Base-by-base conservation (phyloP, 768 basidiomycete genomes). In the Rhizopogon sp. region DNA sequence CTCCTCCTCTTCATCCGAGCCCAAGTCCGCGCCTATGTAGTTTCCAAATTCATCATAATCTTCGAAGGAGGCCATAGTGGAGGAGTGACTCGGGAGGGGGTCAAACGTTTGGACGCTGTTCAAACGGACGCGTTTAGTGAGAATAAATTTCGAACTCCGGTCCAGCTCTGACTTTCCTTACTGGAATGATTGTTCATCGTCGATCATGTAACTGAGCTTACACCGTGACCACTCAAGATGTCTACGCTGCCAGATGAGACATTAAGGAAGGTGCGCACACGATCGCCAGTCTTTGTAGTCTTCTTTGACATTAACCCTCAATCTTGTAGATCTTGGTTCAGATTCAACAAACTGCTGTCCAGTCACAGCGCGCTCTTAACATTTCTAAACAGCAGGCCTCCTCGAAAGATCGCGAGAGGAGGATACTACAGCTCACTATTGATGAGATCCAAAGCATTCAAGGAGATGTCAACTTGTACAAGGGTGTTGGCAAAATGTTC, bases 31-130 rank as follows among this genome's bases (percentile, higher is more conserved):
- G 57, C 94, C 95, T 68, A 98, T 95, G 73, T 98, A 97, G 79
- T 97, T 98, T 61, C 94, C 95, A 66, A 96, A 96, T 74, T 98
- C 90, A 64, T 92, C 90, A 64, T 92, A 92, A 68, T 92, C 90
- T 61, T 91, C 79, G 56, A 81, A 74, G 29, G 82, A 83, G 40
- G 77, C 80, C 82, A 83, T 83, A 45, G 52, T 59, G 39, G 39
- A 51, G 31, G 47, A 52, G 43, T 14, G 52, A 37, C 20, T 46
- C 37, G 28, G 43, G 14, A 51, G 56, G 31, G 13, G 8, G 55
- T 17, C n/a, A 10, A 28, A 28, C 40, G 37, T 59, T 37, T 41
- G 56, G 53, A 60, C 29, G 33, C 43, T 13, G 50, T 58, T 52
- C 33, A 39, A 37, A 52, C n/a, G 52, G 55, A 67, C 65, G 65